A percentile compares a stretch with the other conserved stretches of the same genome.
phyloP scores from a whole-genome alignment of 2,329 filamentous ascomycete species.

The Diaporthe ilicicola region DNA sequence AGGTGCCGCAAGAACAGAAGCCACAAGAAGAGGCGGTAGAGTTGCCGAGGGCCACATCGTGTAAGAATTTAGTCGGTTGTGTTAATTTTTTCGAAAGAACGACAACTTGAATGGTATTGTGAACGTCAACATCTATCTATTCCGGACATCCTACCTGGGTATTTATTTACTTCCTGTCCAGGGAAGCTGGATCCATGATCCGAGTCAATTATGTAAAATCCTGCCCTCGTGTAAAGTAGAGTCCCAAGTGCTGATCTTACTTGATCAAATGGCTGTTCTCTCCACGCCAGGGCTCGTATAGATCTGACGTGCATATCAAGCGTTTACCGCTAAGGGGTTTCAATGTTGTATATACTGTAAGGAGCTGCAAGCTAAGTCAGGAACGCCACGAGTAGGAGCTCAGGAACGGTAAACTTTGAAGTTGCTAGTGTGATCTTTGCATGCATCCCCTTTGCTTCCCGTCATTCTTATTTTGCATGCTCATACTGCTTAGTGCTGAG shows the following conservation, averaged over 20 bases:
- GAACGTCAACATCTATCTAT: not conserved
- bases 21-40: not conserved
- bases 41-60: not conserved
- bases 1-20: not conserved
- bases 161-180: not conserved
- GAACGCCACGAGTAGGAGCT: not conserved
- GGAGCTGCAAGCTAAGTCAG: not conserved
- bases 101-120: not conserved
- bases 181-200: not conserved
- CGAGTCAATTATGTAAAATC: not conserved
- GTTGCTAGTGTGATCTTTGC: not conserved
- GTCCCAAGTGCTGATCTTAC: not conserved
- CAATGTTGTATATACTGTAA: too few species aligned
- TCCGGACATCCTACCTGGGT: not conserved
- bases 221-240: not conserved
- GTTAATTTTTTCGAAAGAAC: not conserved
- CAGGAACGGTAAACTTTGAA: not conserved
- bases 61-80: not conserved
- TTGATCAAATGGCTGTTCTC: not conserved
- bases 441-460: not conserved
- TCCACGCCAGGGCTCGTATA: constrained; percentile 1
- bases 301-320: constrained; percentile 2
- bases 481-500: not conserved
- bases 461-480: too few species aligned
- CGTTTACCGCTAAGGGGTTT: not conserved